These are phyloP conservation scores for Inosperma sp. DNA, from an alignment of 768 basidiomycete species.

Conservation along the genomic window DNA sequence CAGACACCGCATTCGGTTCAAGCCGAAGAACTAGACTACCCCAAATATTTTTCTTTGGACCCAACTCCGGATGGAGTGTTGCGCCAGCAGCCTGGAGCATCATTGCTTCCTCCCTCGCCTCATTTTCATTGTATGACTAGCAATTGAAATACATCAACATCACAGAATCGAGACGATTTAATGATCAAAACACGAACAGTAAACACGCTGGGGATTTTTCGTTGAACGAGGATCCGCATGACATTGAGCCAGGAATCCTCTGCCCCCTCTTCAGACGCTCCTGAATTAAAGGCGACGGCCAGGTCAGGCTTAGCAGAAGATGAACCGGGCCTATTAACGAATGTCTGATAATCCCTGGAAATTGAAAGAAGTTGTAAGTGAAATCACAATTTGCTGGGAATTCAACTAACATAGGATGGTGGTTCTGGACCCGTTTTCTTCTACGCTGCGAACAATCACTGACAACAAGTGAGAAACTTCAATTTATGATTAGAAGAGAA, in stretches of 20 bases:
- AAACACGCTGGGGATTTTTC: constrained; percentile 1
- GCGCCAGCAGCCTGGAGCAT: constrained; percentile 23
- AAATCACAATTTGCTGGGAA: no score
- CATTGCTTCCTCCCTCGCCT: constrained; percentile 27
- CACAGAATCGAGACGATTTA: no score
- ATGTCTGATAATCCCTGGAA: no score
- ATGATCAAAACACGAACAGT: background rate
- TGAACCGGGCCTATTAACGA: no score
- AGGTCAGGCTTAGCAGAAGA: no score
- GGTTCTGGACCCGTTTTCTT: no score
- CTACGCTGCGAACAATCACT: no score
- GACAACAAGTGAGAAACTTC: no score
- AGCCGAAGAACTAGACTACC: constrained; percentile 27
- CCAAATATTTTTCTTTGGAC: constrained; percentile 30
- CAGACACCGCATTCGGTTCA: constrained; percentile 29
- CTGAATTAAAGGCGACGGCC: constrained; percentile 37
- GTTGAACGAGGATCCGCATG: background rate
- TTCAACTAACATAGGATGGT: no score
- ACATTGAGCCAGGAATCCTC: constrained; percentile 21
- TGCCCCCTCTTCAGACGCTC: constrained; percentile 22
- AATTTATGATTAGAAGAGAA: no score
- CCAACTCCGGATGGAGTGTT: constrained; percentile 21
- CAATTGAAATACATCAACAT: background rate
- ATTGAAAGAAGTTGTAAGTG: no score
- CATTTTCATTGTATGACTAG: constrained; percentile 31